A percentile compares a stretch with the other conserved stretches of the same genome.
These are phyloP conservation scores for Septoria linicola DNA, from an alignment of 2,329 filamentous ascomycete species.

Conservation along the genomic window DNA sequence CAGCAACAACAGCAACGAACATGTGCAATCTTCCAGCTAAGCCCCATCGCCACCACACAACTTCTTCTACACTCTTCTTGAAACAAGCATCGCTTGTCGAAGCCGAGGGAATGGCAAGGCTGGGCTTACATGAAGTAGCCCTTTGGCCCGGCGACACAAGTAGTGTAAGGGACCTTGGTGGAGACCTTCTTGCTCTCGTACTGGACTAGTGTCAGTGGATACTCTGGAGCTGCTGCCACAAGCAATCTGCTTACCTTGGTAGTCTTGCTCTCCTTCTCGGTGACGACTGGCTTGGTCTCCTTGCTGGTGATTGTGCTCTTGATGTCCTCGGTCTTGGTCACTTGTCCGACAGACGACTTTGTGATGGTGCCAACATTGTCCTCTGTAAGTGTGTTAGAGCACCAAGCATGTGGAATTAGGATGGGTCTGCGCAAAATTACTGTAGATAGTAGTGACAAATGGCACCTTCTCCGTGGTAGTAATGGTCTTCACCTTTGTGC, in stretches of 20 bases:
- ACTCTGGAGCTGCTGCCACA: neutral
- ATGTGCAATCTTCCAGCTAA: neutral
- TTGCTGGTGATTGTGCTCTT: conserved; percentile 4
- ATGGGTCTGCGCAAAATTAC: too few relatives aligned
- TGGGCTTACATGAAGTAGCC: conserved; percentile 13
- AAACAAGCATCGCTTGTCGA: too few relatives aligned
- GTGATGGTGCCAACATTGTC: conserved; percentile 4
- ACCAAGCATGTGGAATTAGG: too few relatives aligned
- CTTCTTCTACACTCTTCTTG: too few relatives aligned
- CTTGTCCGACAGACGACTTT: conserved; percentile 3
- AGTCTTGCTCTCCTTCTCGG: conserved; percentile 6
- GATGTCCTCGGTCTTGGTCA: conserved; percentile 7
- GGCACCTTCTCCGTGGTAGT: conserved; percentile 13
- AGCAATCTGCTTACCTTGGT: neutral
- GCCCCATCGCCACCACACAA: neutral
- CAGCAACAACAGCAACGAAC: neutral
- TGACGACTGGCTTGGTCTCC: conserved; percentile 7
- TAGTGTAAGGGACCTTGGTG: conserved; percentile 12
- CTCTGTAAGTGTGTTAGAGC: too few relatives aligned
- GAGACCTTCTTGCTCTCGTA: neutral
- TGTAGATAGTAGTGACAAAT: conserved; percentile 4
- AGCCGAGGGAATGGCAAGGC: neutral
- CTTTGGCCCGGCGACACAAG: conserved; percentile 12
- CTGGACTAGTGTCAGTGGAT: neutral
- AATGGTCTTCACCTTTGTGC: neutral